These are phyloP conservation scores for Antonospora locustae DNA, from an alignment of 371 early-diverging fungal genomes.

Conservation along the genomic window DNA sequence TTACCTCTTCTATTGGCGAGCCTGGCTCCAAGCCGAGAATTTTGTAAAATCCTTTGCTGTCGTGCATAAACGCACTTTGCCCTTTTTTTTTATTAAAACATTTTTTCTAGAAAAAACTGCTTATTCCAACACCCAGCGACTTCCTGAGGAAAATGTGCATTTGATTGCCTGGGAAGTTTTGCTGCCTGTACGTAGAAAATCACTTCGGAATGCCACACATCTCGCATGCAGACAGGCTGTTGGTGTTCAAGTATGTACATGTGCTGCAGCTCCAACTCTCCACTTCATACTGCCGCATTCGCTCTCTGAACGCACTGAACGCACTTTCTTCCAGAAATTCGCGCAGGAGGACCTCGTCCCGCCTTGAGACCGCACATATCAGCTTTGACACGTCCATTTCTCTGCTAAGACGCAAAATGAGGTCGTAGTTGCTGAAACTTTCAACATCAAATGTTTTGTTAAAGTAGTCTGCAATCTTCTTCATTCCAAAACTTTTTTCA, in stretches of 20 bases:
- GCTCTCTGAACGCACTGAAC: slow-evolving; percentile 30
- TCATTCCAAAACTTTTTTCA: slow-evolving; percentile 6
- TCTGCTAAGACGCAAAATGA: slow-evolving; percentile 12
- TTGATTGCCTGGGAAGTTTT: too few species aligned
- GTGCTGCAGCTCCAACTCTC: slow-evolving; percentile 64
- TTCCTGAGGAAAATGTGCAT: too few species aligned
- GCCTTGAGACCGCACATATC: slow-evolving; percentile 53
- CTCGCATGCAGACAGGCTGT: slow-evolving; percentile 62
- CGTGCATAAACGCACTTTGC: slow-evolving; percentile 23
- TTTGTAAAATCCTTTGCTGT: slow-evolving; percentile 49
- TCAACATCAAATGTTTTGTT: slow-evolving; percentile 23
- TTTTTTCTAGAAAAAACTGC: slow-evolving; percentile 29
- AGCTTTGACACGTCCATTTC: slow-evolving; percentile 5
- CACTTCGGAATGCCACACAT: slow-evolving; percentile 74
- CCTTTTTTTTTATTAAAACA: slow-evolving; percentile 13
- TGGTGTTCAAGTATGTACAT: slow-evolving; percentile 72
- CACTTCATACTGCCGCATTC: slow-evolving; percentile 38
- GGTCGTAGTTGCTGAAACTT: slow-evolving; percentile 28
- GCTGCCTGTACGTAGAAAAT: slow-evolving; percentile 1
- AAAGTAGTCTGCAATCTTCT: slow-evolving; percentile 37
- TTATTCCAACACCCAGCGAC: too few species aligned
- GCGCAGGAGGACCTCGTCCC: slow-evolving; percentile 56
- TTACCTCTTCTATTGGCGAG: slow-evolving; percentile 36
- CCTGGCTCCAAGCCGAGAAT: slow-evolving; percentile 32
- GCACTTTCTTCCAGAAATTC: slow-evolving; percentile 32